Base-by-base conservation (phyloP, 306 rosid species). In the Heteromeles arbutifolia region DNA sequence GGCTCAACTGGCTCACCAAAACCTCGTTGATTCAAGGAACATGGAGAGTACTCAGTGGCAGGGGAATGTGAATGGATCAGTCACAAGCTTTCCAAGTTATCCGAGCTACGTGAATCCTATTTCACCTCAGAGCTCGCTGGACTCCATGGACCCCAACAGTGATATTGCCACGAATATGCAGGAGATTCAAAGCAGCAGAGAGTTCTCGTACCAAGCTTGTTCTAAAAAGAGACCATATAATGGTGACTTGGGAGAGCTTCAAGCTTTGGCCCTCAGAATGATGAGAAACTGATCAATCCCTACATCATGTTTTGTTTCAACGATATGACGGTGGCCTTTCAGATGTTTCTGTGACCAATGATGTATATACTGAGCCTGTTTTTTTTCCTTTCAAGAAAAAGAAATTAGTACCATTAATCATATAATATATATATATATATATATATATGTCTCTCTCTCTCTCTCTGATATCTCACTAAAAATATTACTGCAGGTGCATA, bases 71-170 rank as follows among this genome's bases (percentile, higher is more conserved):
- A 62, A 72, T 68, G 85, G 80, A 57, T 57, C 26, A 78, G 77
- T 82, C 43, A 19, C 81, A 39, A 83, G 45, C 73, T 84, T 83
- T 64, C 82, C 88, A 63, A 81, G 41, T 67, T 50, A 84, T 77
- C 77, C 83, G 10, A 77, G 72, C 67, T 72, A 92, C 65, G 86
- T 75, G 88, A 90, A 90, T 45, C 85, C 90, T 54, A 81, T 92
- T 65, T 92, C 97, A 57, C 99, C 98, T 54, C 98, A 89, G 77
- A 90, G 98, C 81, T 96, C 96, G 2, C 85, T 88, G 25, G 98
- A 92, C 53, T 90, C 96, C 17, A 67, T 87, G 58, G 92, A 92
- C 65, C 89, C 84, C 41, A 86, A 72, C 75, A 80, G 25, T 26
- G 72, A 82, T 66, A 87, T 77, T 65, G 88, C 87, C 58, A 78